Evolutionary conservation across 495 filamentous ascomycete genomes (phyloP).

Genomic region (Penicillium arizonense): DNA sequence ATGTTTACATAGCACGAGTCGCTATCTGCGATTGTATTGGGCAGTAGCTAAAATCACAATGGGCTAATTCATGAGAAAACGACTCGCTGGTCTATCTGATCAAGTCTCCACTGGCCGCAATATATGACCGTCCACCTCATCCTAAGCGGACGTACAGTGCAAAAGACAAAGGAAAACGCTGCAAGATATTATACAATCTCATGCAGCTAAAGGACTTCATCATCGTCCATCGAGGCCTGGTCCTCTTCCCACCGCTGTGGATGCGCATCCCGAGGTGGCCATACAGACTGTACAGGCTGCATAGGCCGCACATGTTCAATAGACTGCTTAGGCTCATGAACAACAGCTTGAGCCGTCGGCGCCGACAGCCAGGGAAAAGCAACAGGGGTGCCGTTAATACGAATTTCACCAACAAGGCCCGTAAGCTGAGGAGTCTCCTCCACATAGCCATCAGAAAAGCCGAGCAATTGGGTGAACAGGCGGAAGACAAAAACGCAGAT

Average conservation of each 20-base stretch:
- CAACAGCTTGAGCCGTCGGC: conserved; percentile 7
- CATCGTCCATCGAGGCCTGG: conserved; percentile 33
- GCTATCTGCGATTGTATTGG: not conserved
- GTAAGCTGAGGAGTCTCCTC: conserved; percentile 28
- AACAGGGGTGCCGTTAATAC: conserved; percentile 31
- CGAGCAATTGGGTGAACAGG: conserved; percentile 36
- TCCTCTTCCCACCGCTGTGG: conserved; percentile 14
- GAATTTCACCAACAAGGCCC: conserved; percentile 34
- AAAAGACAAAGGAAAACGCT: not conserved
- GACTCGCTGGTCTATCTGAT: too few species aligned
- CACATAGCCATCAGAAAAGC: conserved; percentile 45
- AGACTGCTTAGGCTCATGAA: too few species aligned
- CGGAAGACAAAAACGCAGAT: conserved; percentile 29
- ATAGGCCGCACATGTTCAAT: not conserved
- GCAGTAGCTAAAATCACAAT: not conserved
- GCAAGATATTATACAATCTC: not conserved
- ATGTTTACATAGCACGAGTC: not conserved
- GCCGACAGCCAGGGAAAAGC: conserved; percentile 24
- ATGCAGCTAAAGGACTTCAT: conserved; percentile 30
- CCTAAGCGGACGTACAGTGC: too few species aligned
- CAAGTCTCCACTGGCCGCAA: too few species aligned
- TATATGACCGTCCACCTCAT: too few species aligned
- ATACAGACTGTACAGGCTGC: conserved; percentile 7
- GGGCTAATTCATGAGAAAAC: not conserved
- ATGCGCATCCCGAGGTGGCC: conserved; percentile 16